A percentile compares a stretch with the other conserved stretches of the same genome.
Conservation (phyloP, 805 yeast species). For the Candida taoyuanica region DNA sequence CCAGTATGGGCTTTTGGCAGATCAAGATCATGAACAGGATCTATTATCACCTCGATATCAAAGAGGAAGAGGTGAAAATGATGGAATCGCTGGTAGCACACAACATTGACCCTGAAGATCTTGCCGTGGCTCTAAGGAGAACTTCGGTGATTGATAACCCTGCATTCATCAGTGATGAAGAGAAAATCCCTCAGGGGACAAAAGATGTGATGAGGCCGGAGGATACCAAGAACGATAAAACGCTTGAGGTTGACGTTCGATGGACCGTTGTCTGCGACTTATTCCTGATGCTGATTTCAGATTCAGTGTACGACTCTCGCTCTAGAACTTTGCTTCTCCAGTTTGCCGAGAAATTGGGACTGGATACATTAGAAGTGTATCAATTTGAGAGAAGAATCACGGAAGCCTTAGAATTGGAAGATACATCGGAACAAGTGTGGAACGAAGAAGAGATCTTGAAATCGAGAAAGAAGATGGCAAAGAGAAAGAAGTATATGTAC, state of each 20-base stretch:
- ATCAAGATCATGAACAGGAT: conserved; percentile 63
- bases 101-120: conserved; percentile 71
- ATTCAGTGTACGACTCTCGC: conserved; percentile 84
- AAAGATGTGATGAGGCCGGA: conserved; percentile 10
- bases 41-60: conserved; percentile 76
- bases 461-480: conserved; percentile 61
- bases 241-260: conserved; percentile 65
- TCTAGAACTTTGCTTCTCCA: conserved; percentile 72
- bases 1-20: conserved; percentile 82
- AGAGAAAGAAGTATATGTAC: conserved; percentile 67
- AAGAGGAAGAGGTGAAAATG: conserved; percentile 77
- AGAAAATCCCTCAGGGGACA: conserved; percentile 7
- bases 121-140: conserved; percentile 56
- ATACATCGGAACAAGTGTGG: conserved; percentile 72
- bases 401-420: conserved; percentile 86
- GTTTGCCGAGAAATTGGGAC: conserved; percentile 60
- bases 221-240: conserved; percentile 28
- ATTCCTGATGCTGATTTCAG: conserved; percentile 72
- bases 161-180: conserved; percentile 23
- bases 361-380: conserved; percentile 61
- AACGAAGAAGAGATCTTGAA: conserved; percentile 67
- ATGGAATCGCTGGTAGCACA: conserved; percentile 81
- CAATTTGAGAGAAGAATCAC: conserved; percentile 91
- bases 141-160: conserved; percentile 50
- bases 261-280: conserved; percentile 95